Base-by-base conservation (phyloP, 441 rosid genomes). In the Viola pubescens region DNA sequence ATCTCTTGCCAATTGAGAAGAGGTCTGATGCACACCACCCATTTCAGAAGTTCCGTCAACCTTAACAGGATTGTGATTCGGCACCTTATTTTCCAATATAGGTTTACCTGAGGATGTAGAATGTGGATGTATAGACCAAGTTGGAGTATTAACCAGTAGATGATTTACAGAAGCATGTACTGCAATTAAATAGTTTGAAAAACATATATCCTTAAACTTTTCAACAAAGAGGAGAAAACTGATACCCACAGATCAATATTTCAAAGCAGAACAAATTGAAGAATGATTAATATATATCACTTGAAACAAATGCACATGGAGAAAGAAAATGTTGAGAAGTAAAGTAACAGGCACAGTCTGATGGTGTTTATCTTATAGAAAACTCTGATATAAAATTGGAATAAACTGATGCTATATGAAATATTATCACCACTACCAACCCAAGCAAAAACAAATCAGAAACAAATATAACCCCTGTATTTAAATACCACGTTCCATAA, bases 81-180 rank as follows among this genome's bases (percentile, higher is more conserved):
- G 79, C 46, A 70, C 68, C 74, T 77, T 84, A 70, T 69, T 88
- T 65, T 83, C 87, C 52, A 72, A 45, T 40, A 77, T 80, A 38
- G 73, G 42, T 69, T 72, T 83, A 60, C 74, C 70, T 60, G 78
- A 77, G 51, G 77, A 72, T 16, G 79, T 61, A 41, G 94, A 60
- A 26, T 79, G 87, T 69, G 85, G 59, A 52, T 83, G 87, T 26
- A 82, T 54, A 69, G 97, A 79, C 96, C 95, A 90, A 46, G 82
- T 62, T 59, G 85, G 73, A 65, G 87, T 79, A 75, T 79, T 81
- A 61, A 75, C 66, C 16, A 66, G 41, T 19, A 82, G 70, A 49
- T 81, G 86, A 69, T 71, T 79, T 68, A 78, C 63, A 16, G 85
- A 73, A 65, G 85, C 70, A 74, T 74, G 70, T 69, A 82, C 95